phyloP scores from a whole-genome alignment of 345 rosid species.

The Populus deltoides region DNA sequence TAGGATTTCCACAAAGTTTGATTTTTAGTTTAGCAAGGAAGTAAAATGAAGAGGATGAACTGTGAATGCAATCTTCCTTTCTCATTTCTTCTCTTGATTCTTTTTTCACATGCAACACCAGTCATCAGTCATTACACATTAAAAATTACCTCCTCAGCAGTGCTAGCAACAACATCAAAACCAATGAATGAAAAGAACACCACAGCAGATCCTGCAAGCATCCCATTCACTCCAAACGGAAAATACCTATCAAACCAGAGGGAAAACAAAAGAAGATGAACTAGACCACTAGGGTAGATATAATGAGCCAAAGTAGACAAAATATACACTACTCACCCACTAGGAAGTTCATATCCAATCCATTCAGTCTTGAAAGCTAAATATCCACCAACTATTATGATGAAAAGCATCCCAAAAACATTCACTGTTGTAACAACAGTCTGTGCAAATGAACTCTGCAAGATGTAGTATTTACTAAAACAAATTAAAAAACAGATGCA shows the following conservation, averaged over 20 bases:
- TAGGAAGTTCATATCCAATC: conserved; percentile 58
- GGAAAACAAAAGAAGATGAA: not conserved
- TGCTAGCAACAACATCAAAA: conserved; percentile 60
- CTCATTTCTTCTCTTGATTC: not conserved
- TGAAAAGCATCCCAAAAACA: conserved; percentile 55
- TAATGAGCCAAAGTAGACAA: not conserved
- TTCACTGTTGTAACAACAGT: conserved; percentile 56
- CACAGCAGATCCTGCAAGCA: conserved; percentile 63
- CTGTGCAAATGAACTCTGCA: conserved; percentile 60
- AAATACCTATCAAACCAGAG: conserved; percentile 39
- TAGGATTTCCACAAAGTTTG: not conserved
- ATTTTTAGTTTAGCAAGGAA: too few relatives aligned
- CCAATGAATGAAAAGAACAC: conserved; percentile 71
- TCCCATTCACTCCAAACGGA: conserved; percentile 62
- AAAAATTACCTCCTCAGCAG: conserved; percentile 64
- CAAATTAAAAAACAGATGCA: not conserved
- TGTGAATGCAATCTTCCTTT: not conserved
- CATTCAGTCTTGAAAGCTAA: conserved; percentile 60
- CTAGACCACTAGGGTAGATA: not conserved
- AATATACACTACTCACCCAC: conserved; percentile 37
- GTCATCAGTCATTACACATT: not conserved
- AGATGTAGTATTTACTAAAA: conserved; percentile 12
- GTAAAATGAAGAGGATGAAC: not conserved
- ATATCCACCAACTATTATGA: conserved; percentile 32
- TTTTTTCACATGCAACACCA: not conserved